Base-by-base conservation (phyloP, 371 early-diverging fungal species). In the Batrachochytrium dendrobatidis region DNA sequence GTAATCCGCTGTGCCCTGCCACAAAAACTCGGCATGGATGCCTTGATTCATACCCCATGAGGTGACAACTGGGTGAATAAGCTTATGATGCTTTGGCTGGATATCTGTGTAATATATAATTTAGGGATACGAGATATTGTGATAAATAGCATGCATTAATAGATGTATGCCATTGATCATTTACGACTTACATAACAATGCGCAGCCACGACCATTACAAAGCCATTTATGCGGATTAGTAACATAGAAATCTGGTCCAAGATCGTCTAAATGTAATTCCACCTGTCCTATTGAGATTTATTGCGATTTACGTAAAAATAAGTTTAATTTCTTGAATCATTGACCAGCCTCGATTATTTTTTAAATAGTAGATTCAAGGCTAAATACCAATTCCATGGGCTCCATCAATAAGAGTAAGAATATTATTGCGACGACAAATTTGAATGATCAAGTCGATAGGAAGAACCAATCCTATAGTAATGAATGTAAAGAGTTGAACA, bases 141-240 rank as follows among this genome's bases (percentile, higher is more conserved):
- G n/a, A n/a, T n/a, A n/a, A n/a, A n/a, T n/a, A n/a, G n/a, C n/a
- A n/a, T n/a, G n/a, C n/a, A n/a, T n/a, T n/a, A n/a, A n/a, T n/a
- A n/a, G n/a, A n/a, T n/a, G n/a, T n/a, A n/a, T n/a, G n/a, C n/a
- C n/a, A n/a, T n/a, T n/a, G n/a, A n/a, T n/a, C n/a, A n/a, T n/a
- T n/a, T n/a, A n/a, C 17, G 0, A 43, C 44, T 3, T 80, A 52
- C 79, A 85, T 2, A 89, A 66, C 0, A 85, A 58, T 4, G 85
- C 83, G 2, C 74, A 69, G 8, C 85, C 82, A 25, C 86, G 76
- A 20, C 79, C 75, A 32, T 76, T 69, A 59, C 69, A 86, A n/a
- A 85, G 63, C 89, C 89, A 89, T 71, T 88, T 88, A 66, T 89
- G 89, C 34, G 76, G 72, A 58, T 86, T 87, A 33, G 83, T 80